Evolutionary conservation across 1,284 basidiomycete genomes (phyloP).

Genomic region (Inonotus obliquus): DNA sequence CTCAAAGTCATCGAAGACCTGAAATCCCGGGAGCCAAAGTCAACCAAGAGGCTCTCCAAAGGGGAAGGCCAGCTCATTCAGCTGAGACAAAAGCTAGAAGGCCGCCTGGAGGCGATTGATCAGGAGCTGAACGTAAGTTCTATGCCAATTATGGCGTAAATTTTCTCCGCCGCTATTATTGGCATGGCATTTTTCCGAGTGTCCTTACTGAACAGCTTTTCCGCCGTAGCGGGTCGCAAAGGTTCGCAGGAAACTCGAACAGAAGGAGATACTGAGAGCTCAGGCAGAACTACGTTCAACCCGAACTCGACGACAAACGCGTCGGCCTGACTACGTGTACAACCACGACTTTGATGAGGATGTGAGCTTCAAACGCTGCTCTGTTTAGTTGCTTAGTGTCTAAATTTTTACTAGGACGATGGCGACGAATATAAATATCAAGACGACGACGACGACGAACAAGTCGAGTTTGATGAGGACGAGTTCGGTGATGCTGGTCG

Average conservation of each 20-base stretch:
- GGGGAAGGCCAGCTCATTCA: slow-evolving; percentile 41
- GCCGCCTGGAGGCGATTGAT: slow-evolving; percentile 59
- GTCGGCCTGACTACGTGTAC: slow-evolving; percentile 75
- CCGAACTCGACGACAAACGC: slow-evolving; percentile 63
- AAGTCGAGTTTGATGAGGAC: slow-evolving; percentile 46
- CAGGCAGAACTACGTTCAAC: slow-evolving; percentile 75
- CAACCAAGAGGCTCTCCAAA: slow-evolving; percentile 48
- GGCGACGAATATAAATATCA: slow-evolving; percentile 62
- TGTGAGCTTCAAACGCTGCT: slow-evolving; percentile 33
- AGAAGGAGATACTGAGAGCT: slow-evolving; percentile 56
- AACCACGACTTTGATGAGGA: slow-evolving; percentile 59
- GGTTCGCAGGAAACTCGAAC: slow-evolving; percentile 62
- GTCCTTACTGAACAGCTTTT: slow-evolving; percentile 25
- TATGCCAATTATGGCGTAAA: slow-evolving; percentile 2
- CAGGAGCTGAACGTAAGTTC: slow-evolving; percentile 61
- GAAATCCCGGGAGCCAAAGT: slow-evolving; percentile 45
- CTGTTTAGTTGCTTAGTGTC: slow-evolving; percentile 20
- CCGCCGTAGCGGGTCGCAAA: slow-evolving; percentile 57
- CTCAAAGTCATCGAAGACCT: slow-evolving; percentile 53
- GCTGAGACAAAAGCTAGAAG: slow-evolving; percentile 58
- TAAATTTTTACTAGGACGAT: slow-evolving; percentile 42
- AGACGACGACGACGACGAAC: slow-evolving; percentile 60
- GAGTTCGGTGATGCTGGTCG: slow-evolving; percentile 39
- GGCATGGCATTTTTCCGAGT: neutral
- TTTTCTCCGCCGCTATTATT: slow-evolving; percentile 18